Evolutionary conservation across 352 stramenopile genomes (phyloP), one percentile per base, ranked within the genome.

Genomic region (Aphanomyces cochlioides): DNA sequence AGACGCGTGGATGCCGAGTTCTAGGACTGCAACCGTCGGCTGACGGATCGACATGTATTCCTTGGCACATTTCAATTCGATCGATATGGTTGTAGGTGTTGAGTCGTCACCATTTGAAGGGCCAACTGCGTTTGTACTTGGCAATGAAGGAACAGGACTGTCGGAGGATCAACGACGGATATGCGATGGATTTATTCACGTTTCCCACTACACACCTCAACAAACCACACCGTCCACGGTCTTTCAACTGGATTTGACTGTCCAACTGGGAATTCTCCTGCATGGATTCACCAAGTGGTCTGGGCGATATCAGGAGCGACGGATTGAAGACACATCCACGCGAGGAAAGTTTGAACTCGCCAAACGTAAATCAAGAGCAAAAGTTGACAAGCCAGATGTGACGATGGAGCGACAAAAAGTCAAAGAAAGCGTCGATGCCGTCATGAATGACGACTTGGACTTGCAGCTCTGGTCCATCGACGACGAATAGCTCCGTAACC

Each of bases 301-400:
- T 0, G 50, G 40, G 17, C 12, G 79, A 57, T 90, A 90, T 67
- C 60, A 74, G n/a, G 69, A 84, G 53, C 85, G 85, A 39, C 54
- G 78, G 7, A 86, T 89, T 47, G 78, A 92, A 63, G 74, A 73
- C 36, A 91, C 85, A 7, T 81, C 69, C 17, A 89, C 85, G 13
- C 83, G 90, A 65, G 85, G 85, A 67, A 92, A 92, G 74, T 92
- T 92, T 21, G 75, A 88, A 17, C 77, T 92, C 38, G 84, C 90
- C 69, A 76, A 76, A 45, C 85, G 13, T 28, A 58, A 7, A 56
- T 64, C 4, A 70, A 74, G 54, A 39, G 65, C 82, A 60, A 69
- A 76, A 59, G 73, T 78, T 38, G 58, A 72, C 41, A 69, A 81
- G 40, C 84, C 84, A 47, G 74, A 81, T 0, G 79, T 77, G 1